Evolutionary conservation across 75 land plant species (phyloP).

Genomic region (Larix kaempferi): DNA sequence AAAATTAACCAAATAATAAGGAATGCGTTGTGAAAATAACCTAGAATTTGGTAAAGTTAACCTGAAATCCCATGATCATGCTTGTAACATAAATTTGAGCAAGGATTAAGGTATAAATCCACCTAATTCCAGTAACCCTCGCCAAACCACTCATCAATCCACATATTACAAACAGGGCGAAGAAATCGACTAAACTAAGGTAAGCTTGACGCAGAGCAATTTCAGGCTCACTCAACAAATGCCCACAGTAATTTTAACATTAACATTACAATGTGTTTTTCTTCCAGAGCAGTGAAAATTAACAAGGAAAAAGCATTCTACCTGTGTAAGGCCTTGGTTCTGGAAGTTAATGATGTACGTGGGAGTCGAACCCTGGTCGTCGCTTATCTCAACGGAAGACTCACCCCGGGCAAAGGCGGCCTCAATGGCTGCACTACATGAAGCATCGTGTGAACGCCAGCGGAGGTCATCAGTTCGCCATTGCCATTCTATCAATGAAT

Average conservation of each 20-base stretch:
- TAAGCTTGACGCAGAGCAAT: neutral
- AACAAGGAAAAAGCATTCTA: neutral
- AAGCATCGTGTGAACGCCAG: conserved; percentile 12
- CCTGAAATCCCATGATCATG: neutral
- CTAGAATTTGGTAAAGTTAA: neutral
- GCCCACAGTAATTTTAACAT: neutral
- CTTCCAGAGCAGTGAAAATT: neutral
- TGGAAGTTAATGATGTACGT: neutral
- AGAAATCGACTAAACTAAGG: no score
- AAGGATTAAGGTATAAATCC: neutral
- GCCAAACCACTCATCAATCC: neutral
- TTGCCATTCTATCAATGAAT: conserved; percentile 7
- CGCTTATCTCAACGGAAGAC: neutral
- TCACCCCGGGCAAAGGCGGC: neutral
- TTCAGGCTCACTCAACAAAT: neutral
- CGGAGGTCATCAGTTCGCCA: conserved; percentile 17
- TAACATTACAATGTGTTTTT: neutral
- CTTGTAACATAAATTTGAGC: no score
- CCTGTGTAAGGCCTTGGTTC: conserved; percentile 3
- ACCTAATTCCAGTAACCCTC: neutral
- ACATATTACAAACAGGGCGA: neutral
- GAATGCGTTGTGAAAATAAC: neutral
- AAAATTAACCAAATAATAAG: neutral
- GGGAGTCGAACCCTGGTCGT: neutral
- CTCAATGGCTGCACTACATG: neutral